Base-by-base conservation (phyloP, 2,329 filamentous ascomycete species). In the Pyrenochaeta sp. region DNA sequence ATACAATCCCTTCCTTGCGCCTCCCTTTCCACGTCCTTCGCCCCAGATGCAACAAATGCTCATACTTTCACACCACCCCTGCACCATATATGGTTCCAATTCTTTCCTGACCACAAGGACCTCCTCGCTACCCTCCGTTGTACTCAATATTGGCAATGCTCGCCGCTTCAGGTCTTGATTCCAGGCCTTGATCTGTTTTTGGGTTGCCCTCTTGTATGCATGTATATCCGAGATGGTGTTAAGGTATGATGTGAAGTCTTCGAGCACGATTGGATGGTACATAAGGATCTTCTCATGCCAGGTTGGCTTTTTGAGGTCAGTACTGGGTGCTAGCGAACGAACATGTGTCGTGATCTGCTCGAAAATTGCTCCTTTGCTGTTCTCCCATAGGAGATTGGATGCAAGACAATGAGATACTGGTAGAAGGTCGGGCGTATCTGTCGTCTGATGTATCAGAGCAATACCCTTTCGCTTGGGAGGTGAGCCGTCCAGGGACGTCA, bases 231-330 rank as follows among this genome's bases (percentile, higher is more conserved):
- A 58, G 9, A 67, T 51, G 3, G 34, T 53, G 28, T 96, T 96
- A 11, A 97, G 73, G 88, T 91, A 97, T 0, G 76, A 73, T 0
- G 92, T 82, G 10, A 99, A 75, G 54, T 96, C 91, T 71, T 97
- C 93, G 0, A 96, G 72, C 1, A 94, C 80, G 29, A 99, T 87
- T 0, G 93, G 90, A 60, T 97, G 92, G 66, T 95, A 97, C 67
- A 97, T 83, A 5, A 97, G 77, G 32, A 99, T 96, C 73, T 91
- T 95, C 71, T 97, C 90, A 58, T 95, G 80, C 89, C 92, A 97
- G 2, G 83, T 90, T 3, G 77, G 79, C 3, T 67, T 62, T 5
- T 60, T 67, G 6, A 68, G 64, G 43, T 79, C 65, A 2, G 48
- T 55, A 7, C 67, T 71, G 2, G 70, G 69, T 4, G 70, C 72